Conservation (phyloP, 768 basidiomycete genomes). For the Collybia sp. region DNA sequence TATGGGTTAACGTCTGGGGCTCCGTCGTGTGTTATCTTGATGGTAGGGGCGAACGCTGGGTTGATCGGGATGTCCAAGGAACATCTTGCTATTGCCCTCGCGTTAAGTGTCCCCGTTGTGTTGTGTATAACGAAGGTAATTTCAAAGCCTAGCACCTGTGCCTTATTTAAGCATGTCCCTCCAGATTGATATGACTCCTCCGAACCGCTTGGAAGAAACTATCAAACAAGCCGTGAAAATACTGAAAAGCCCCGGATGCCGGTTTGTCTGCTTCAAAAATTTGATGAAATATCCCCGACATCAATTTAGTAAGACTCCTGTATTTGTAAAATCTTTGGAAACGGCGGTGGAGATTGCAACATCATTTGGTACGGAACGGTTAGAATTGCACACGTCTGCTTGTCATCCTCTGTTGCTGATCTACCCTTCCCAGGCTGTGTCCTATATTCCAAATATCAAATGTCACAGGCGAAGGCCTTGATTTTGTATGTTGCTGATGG, state of each 20-base stretch:
- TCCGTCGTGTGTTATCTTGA: constrained; percentile 87
- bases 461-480: constrained; percentile 89
- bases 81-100: constrained; percentile 91
- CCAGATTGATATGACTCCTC: constrained; percentile 96
- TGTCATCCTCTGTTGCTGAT: constrained; percentile 2
- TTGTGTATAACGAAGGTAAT: constrained; percentile 91
- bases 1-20: constrained; percentile 94
- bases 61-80: constrained; percentile 93
- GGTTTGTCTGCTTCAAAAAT: constrained; percentile 37
- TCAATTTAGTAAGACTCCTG: constrained; percentile 66
- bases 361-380: constrained; percentile 73
- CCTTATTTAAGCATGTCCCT: background rate
- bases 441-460: constrained; percentile 93
- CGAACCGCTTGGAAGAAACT: constrained; percentile 87
- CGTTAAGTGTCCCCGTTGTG: constrained; percentile 88
- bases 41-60: constrained; percentile 94
- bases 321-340: constrained; percentile 81
- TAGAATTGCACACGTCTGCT: constrained; percentile 8
- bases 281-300: background rate
- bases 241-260: constrained; percentile 87
- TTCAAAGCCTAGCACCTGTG: background rate
- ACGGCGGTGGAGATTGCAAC: constrained; percentile 75
- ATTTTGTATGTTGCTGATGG: constrained; percentile 51
- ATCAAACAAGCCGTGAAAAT: constrained; percentile 92
- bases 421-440: constrained; percentile 52